A percentile compares a stretch with the other conserved stretches of the same genome.
Conservation (phyloP, 2,329 filamentous ascomycete genomes). For the Hypoxylon sp. region DNA sequence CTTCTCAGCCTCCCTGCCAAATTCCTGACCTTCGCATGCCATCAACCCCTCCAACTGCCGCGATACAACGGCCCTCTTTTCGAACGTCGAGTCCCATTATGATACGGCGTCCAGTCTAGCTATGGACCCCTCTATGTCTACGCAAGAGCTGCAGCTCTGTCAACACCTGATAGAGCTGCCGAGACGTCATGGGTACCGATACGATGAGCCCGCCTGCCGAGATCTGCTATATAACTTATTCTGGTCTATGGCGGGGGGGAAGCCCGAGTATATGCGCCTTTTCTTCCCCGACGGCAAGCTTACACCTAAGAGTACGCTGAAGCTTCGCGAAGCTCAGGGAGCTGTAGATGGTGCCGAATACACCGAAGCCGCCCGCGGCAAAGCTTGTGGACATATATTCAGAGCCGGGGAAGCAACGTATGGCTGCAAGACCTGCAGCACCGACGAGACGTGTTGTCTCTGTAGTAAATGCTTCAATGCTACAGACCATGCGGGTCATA, state of each 20-base stretch:
- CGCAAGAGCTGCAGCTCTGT: constrained; percentile 84
- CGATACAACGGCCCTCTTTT: neutral
- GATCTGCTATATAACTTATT: constrained; percentile 85
- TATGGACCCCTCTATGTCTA: constrained; percentile 69
- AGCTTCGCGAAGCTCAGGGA: constrained; percentile 87
- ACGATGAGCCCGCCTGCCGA: constrained; percentile 75
- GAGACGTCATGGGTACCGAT: constrained; percentile 77
- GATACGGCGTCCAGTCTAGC: constrained; percentile 35
- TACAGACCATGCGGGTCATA: constrained; percentile 93
- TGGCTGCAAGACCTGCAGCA: constrained; percentile 91
- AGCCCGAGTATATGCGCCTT: constrained; percentile 77
- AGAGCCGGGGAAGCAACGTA: constrained; percentile 94
- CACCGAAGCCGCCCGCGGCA: constrained; percentile 88
- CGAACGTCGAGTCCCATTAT: constrained; percentile 33
- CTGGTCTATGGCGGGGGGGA: constrained; percentile 83
- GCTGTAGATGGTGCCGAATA: constrained; percentile 96
- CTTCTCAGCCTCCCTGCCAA: constrained; percentile 3
- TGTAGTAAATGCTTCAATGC: constrained; percentile 95
- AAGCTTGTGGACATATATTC: constrained; percentile 97
- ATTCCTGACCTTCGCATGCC: neutral
- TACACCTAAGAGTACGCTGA: constrained; percentile 71
- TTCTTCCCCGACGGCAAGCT: constrained; percentile 85
- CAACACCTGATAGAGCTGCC: constrained; percentile 84
- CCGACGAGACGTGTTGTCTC: constrained; percentile 94
- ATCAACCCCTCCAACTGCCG: neutral